Conservation (phyloP, 257 asterid species). For the Lycium barbarum region DNA sequence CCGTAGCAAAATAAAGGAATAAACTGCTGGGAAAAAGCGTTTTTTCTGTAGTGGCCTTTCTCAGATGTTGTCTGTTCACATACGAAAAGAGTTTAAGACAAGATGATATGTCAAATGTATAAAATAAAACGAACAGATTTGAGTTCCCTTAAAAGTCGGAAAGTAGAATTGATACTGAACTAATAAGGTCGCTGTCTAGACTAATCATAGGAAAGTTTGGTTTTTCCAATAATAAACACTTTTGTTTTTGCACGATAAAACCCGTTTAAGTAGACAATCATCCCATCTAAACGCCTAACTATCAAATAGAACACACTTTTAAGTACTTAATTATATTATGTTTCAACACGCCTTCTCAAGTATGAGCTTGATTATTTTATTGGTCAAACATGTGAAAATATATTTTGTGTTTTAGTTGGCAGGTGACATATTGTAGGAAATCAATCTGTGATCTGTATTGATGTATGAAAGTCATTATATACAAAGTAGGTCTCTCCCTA, state of each 20-base stretch:
- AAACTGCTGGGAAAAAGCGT: too few relatives aligned
- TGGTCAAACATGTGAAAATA: neutral
- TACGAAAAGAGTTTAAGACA: neutral
- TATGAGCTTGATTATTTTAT: neutral
- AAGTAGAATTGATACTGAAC: neutral
- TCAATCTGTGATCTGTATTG: too few relatives aligned
- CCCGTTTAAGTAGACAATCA: neutral
- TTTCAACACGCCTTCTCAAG: neutral
- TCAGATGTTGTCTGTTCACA: neutral
- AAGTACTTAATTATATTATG: neutral
- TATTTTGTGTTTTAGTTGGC: neutral
- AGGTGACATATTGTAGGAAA: too few relatives aligned
- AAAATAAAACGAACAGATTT: neutral
- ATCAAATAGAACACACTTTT: neutral
- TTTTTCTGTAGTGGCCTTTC: constrained; percentile 6
- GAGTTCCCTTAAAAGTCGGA: neutral
- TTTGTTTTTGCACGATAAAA: neutral
- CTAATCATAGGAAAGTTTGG: neutral
- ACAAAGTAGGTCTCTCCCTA: too few relatives aligned
- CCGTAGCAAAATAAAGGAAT: too few relatives aligned
- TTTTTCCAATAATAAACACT: neutral
- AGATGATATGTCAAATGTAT: neutral
- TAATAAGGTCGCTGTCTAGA: neutral
- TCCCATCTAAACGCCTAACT: neutral
- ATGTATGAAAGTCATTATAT: too few relatives aligned